Conservation (phyloP, 1,284 basidiomycete species). For the Apiotrichum akiyoshidainum region DNA sequence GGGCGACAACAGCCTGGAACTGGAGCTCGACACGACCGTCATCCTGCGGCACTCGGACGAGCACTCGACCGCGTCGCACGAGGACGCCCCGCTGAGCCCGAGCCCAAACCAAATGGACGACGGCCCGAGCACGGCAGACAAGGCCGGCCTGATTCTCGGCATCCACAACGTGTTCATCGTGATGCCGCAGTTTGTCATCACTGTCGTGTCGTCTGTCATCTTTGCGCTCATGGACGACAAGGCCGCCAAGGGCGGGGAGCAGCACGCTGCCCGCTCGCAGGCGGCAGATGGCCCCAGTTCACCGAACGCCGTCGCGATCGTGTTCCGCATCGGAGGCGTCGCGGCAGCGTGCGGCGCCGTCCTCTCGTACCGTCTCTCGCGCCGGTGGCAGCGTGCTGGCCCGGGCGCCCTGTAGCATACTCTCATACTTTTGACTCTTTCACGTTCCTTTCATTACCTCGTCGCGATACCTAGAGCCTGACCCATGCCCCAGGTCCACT, state of each 20-base stretch:
- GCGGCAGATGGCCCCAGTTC: neutral
- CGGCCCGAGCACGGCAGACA: constrained; percentile 59
- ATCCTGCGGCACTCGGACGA: constrained; percentile 41
- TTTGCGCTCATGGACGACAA: constrained; percentile 51
- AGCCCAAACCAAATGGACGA: neutral
- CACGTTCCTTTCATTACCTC: no score
- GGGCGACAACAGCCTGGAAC: neutral
- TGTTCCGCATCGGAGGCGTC: constrained; percentile 20
- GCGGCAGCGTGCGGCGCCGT: constrained; percentile 17
- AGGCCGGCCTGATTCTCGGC: constrained; percentile 86
- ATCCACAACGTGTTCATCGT: constrained; percentile 91
- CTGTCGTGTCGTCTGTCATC: constrained; percentile 53
- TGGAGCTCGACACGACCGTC: constrained; percentile 33
- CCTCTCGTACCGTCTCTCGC: constrained; percentile 16
- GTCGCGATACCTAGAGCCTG: no score
- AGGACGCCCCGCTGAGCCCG: neutral
- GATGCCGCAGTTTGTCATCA: constrained; percentile 57
- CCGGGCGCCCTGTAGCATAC: no score
- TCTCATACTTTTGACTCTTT: no score
- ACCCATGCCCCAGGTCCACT: no score
- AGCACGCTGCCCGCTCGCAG: neutral
- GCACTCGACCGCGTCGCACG: neutral
- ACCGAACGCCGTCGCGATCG: constrained; percentile 16
- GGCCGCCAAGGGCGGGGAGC: neutral
- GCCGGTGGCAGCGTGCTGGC: constrained; percentile 9